phyloP scores from a whole-genome alignment of 164 flowering plant species.

The Kingdonia uniflora region DNA sequence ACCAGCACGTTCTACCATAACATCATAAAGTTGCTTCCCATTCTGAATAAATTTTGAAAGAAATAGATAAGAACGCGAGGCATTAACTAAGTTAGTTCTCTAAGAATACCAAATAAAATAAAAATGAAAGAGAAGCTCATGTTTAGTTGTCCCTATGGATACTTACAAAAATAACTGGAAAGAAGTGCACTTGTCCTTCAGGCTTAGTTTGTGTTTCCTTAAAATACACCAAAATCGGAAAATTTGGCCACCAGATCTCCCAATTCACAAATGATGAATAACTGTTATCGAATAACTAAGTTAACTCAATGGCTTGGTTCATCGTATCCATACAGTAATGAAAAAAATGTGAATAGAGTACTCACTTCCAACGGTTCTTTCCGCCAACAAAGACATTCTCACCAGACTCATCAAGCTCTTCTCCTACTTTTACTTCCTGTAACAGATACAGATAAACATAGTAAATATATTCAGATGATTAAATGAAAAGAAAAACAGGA shows the following conservation, averaged over 20 bases:
- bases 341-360: not conserved
- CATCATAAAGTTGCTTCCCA: conserved; percentile 87
- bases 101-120: not conserved
- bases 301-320: not conserved
- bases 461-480: not conserved
- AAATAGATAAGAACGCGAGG: not conserved
- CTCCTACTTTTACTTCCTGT: conserved; percentile 89
- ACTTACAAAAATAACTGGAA: conserved; percentile 92
- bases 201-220: conserved; percentile 93
- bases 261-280: conserved; percentile 89
- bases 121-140: not conserved
- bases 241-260: conserved; percentile 98
- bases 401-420: conserved; percentile 70
- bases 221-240: conserved; percentile 83
- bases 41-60: conserved; percentile 29
- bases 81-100: too few relatives aligned
- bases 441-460: not conserved
- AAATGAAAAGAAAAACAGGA: not conserved
- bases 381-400: conserved; percentile 95
- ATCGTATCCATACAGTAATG: not conserved
- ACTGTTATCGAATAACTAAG: conserved; percentile 21
- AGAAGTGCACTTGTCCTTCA: conserved; percentile 94
- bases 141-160: not conserved
- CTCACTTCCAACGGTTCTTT: conserved; percentile 96
- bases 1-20: conserved; percentile 94